These are phyloP conservation scores for Colletotrichum euphorbiae DNA, from an alignment of 2,329 filamentous ascomycete species.

Conservation along the genomic window DNA sequence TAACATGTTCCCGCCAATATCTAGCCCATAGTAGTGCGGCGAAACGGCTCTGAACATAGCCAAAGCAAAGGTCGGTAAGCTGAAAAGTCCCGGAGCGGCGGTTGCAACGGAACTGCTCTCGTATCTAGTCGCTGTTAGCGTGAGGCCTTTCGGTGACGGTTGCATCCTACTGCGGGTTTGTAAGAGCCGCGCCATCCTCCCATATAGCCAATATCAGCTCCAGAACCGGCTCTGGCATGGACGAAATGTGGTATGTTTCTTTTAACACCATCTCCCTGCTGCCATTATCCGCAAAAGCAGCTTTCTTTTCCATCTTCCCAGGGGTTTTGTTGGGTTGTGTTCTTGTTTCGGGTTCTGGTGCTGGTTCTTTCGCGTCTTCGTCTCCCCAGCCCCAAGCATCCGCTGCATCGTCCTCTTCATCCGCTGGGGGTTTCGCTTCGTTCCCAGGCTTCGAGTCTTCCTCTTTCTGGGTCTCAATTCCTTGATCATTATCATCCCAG, in stretches of 20 bases:
- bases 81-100: conserved; percentile 77
- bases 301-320: conserved; percentile 31
- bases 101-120: conserved; percentile 70
- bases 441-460: conserved; percentile 42
- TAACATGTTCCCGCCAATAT: conserved; percentile 73
- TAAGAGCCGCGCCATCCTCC: conserved; percentile 72
- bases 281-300: conserved; percentile 45
- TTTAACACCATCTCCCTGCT: conserved; percentile 79
- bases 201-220: conserved; percentile 70
- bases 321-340: conserved; percentile 40
- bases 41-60: conserved; percentile 85
- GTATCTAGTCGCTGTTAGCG: conserved; percentile 45
- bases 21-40: conserved; percentile 76
- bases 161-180: conserved; percentile 59
- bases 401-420: conserved; percentile 60
- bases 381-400: conserved; percentile 92
- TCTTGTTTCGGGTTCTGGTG: conserved; percentile 43
- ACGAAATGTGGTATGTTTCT: conserved; percentile 90
- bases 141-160: background rate
- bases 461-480: conserved; percentile 46
- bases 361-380: conserved; percentile 62
- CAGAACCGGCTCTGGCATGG: conserved; percentile 83
- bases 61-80: conserved; percentile 76
- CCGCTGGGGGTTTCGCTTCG: conserved; percentile 37
- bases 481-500: conserved; percentile 78